These are phyloP conservation scores for Fusarium compactum DNA, from an alignment of 2,329 filamentous ascomycete species.

Conservation along the genomic window DNA sequence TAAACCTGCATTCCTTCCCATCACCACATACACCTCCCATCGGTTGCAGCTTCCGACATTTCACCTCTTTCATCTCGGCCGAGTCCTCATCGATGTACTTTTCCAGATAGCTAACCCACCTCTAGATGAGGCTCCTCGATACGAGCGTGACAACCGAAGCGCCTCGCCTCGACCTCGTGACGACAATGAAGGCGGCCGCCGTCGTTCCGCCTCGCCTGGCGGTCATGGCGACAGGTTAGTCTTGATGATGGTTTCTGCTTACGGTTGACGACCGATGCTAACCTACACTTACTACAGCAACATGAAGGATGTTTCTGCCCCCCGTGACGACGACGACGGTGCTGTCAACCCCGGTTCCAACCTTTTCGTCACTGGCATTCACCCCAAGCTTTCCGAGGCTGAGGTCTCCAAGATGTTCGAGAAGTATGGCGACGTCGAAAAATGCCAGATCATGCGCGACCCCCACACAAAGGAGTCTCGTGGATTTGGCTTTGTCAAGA, in stretches of 20 bases:
- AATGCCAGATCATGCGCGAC: slow-evolving; percentile 99
- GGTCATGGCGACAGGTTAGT: slow-evolving; percentile 57
- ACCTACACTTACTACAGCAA: slow-evolving; percentile 50
- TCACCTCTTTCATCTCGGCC: neutral
- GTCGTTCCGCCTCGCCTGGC: slow-evolving; percentile 72
- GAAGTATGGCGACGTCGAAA: slow-evolving; percentile 98
- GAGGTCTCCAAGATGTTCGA: slow-evolving; percentile 96
- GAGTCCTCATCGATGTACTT: neutral
- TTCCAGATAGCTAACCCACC: slow-evolving; percentile 23
- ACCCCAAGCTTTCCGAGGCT: slow-evolving; percentile 88
- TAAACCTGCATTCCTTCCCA: slow-evolving; percentile 3
- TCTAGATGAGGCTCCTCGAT: slow-evolving; percentile 72
- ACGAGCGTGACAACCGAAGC: slow-evolving; percentile 75
- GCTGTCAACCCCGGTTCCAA: slow-evolving; percentile 95
- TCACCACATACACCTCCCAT: neutral
- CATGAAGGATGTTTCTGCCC: slow-evolving; percentile 66
- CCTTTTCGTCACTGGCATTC: slow-evolving; percentile 98
- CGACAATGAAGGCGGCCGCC: slow-evolving; percentile 69
- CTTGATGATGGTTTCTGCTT: neutral
- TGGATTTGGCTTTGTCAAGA: slow-evolving; percentile 99
- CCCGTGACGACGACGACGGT: slow-evolving; percentile 76
- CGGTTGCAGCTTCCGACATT: neutral
- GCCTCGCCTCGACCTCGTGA: slow-evolving; percentile 74
- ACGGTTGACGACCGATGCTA: slow-evolving; percentile 8
- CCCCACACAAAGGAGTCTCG: slow-evolving; percentile 98